These are phyloP conservation scores for Volutella citrinella DNA, from an alignment of 2,329 filamentous ascomycete genomes.

Conservation along the genomic window DNA sequence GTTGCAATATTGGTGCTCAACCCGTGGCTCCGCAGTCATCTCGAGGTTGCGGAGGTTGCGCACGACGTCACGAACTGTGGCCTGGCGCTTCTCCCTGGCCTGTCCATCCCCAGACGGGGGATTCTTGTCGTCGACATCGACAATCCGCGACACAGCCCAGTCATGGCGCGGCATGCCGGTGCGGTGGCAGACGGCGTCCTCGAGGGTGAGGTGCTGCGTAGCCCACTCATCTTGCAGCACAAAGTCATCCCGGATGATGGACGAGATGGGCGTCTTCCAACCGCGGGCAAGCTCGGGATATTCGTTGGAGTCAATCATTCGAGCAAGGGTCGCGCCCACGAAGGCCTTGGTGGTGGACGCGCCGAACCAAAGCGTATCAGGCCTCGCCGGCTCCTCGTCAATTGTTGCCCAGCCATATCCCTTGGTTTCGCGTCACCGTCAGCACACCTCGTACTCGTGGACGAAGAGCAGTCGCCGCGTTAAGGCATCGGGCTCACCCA, in stretches of 20 bases:
- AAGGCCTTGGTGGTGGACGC: constrained; percentile 57
- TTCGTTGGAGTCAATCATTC: constrained; percentile 44
- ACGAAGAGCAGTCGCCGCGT: background rate
- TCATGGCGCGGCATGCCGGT: constrained; percentile 48
- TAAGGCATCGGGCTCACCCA: constrained; percentile 2
- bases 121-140: constrained; percentile 26
- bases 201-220: constrained; percentile 48
- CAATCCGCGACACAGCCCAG: constrained; percentile 10
- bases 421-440: constrained; percentile 10
- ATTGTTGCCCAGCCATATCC: constrained; percentile 27
- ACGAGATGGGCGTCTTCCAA: constrained; percentile 46
- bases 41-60: constrained; percentile 44
- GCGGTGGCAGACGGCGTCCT: constrained; percentile 53
- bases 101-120: constrained; percentile 32
- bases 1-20: constrained; percentile 48
- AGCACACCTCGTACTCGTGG: too few species aligned
- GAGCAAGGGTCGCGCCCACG: constrained; percentile 47
- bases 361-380: constrained; percentile 50
- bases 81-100: constrained; percentile 27
- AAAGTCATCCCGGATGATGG: constrained; percentile 50
- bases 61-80: constrained; percentile 34
- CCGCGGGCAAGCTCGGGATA: constrained; percentile 28
- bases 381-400: constrained; percentile 38
- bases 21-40: constrained; percentile 41
- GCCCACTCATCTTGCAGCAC: constrained; percentile 44